Percentiles rank a stretch among this genome's conserved stretches.
phyloP scores from a whole-genome alignment of 768 basidiomycete species.

The Boletus sensibilis region DNA sequence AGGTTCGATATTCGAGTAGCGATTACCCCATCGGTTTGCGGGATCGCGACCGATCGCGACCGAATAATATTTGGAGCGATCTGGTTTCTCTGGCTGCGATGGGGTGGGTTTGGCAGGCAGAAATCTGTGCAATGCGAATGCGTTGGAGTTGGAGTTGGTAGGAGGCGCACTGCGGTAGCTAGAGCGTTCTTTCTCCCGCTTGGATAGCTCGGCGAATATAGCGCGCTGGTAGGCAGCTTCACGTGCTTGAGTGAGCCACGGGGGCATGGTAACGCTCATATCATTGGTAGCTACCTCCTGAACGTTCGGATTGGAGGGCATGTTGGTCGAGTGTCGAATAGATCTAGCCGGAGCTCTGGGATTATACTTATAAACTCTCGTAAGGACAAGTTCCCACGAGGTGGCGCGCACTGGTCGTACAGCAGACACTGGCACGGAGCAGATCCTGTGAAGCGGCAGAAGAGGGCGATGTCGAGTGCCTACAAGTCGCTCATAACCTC shows the following conservation, averaged over 20 bases:
- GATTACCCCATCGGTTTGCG: slow-evolving; percentile 52
- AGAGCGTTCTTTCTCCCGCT: slow-evolving; percentile 39
- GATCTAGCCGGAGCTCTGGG: not conserved
- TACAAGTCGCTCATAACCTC: slow-evolving; percentile 24
- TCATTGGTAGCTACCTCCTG: too few species aligned
- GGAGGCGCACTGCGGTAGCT: slow-evolving; percentile 27
- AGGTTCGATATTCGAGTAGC: slow-evolving; percentile 71
- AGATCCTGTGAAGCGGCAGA: not conserved
- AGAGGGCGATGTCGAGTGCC: slow-evolving; percentile 19
- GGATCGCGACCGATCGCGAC: slow-evolving; percentile 47
- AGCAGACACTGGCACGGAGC: not conserved
- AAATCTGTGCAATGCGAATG: slow-evolving; percentile 4
- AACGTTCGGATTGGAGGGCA: slow-evolving; percentile 14
- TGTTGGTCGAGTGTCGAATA: not conserved
- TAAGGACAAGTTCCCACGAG: slow-evolving; percentile 16
- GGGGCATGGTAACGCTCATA: slow-evolving; percentile 1
- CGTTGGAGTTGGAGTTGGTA: slow-evolving; percentile 6
- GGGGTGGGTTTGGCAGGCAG: slow-evolving; percentile 4
- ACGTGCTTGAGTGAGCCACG: slow-evolving; percentile 17
- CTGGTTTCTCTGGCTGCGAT: slow-evolving; percentile 13
- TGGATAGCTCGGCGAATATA: slow-evolving; percentile 37
- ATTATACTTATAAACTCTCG: not conserved
- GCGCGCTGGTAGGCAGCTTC: slow-evolving; percentile 15
- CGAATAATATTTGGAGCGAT: slow-evolving; percentile 51
- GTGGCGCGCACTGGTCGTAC: slow-evolving; percentile 1